Conservation (phyloP, 2,329 filamentous ascomycete genomes). For the Fonsecaea pedrosoi region DNA sequence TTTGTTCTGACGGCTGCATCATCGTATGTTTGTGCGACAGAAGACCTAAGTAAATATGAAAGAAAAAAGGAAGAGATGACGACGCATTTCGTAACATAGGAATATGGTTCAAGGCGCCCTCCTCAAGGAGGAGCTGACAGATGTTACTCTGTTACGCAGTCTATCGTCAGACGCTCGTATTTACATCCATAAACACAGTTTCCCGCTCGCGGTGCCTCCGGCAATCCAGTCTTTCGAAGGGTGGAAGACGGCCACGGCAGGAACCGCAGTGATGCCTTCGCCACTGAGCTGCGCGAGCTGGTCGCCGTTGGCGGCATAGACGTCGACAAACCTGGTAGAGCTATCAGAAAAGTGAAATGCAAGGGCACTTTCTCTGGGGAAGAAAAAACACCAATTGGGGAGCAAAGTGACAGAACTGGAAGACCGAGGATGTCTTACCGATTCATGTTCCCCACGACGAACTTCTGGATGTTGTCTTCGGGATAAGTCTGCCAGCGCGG, state of each 20-base stretch:
- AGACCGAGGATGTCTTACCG: constrained; percentile 50
- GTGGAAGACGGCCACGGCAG: constrained; percentile 90
- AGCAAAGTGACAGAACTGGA: constrained; percentile 1
- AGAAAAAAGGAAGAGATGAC: not conserved
- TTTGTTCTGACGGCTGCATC: too few relatives aligned
- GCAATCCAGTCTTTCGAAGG: constrained; percentile 88
- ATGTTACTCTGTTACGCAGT: not conserved
- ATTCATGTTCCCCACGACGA: constrained; percentile 97
- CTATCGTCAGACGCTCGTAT: not conserved
- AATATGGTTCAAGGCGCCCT: too few relatives aligned
- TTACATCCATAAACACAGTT: constrained; percentile 87
- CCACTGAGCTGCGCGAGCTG: constrained; percentile 88
- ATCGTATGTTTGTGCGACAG: too few relatives aligned
- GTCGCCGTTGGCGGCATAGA: constrained; percentile 81
- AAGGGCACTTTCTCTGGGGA: not conserved
- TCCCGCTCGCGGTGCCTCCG: constrained; percentile 88
- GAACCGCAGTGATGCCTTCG: constrained; percentile 92
- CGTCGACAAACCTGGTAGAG: constrained; percentile 75
- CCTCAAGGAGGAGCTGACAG: not conserved
- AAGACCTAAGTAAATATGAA: not conserved
- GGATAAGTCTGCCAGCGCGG: constrained; percentile 89
- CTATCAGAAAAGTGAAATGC: not conserved
- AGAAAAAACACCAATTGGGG: not conserved
- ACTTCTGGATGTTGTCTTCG: constrained; percentile 78
- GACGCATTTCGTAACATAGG: too few relatives aligned